Evolutionary conservation across 78 protist genomes (phyloP), one percentile per base, ranked within the genome.

Genomic region (Tieghemostelium lacteum): DNA sequence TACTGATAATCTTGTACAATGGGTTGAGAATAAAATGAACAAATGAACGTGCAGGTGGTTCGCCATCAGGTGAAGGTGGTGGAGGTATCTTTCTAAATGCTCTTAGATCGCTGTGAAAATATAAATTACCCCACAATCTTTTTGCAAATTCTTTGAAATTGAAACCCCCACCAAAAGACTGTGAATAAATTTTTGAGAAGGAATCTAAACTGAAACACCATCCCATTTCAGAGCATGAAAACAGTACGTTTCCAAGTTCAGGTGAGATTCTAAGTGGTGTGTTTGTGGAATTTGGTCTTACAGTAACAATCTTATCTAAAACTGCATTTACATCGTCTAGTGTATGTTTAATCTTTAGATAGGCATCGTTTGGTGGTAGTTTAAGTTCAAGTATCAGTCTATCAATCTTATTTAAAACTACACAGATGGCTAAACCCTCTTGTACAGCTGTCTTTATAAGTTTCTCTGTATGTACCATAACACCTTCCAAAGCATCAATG

Each of bases 361-460:
- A 98, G 40, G 99, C 99, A 71, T 99, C 99, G 0, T 37, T 20
- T 45, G 99, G 99, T 10, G 99, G 99, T 7, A 99, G 94, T 72
- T 94, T 94, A n/a, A 98, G 92, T 71, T 98, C 99, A 12, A 96
- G 64, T 20, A 98, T 89, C 26, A 98, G 85, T 10, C 99, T 92
- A 72, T 98, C 99, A 20, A 98, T n/a, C 80, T 98, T 98, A 70
- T 75, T 96, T 86, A 97, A 64, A 22, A 95, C 37, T 0, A 98
- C 60, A 14, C 70, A n/a, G 3, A 98, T 42, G 5, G 94, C 73
- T 10, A 96, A 10, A 28, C 95, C 75, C 7, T 94, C 76, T 12
- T 16, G 29, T 2, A 97, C 75, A 0, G 98, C 97, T 5, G 72
- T 87, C 22, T 63, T 50, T 17, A 98, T 42, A 5, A 93, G 45